phyloP scores from a whole-genome alignment of 306 rosid species.

The Cicer judaicum region DNA sequence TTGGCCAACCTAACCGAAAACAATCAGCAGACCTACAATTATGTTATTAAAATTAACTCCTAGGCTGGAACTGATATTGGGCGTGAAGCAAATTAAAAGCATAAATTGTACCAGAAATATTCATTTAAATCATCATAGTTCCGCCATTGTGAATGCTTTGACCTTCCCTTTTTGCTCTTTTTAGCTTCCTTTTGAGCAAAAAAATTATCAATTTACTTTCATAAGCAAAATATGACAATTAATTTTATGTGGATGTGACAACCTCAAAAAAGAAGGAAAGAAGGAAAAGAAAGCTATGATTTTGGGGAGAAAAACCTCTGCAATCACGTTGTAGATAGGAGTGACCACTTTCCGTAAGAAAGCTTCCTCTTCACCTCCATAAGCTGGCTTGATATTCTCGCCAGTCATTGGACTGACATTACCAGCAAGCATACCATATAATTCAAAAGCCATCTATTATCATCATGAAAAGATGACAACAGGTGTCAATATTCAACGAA shows the following conservation, averaged over 20 bases:
- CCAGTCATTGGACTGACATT: constrained; percentile 99
- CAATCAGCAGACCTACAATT: constrained; percentile 91
- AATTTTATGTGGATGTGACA: constrained; percentile 13
- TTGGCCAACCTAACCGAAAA: constrained; percentile 97
- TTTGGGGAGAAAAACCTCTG: constrained; percentile 59
- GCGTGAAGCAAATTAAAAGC: constrained; percentile 1
- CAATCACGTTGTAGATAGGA: constrained; percentile 89
- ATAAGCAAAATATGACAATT: constrained; percentile 35
- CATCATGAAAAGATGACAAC: constrained; percentile 40
- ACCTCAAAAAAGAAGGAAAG: constrained; percentile 4
- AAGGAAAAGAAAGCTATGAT: neutral
- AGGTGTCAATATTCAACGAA: constrained; percentile 27
- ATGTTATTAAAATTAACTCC: constrained; percentile 35
- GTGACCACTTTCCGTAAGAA: constrained; percentile 86
- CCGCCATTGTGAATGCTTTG: constrained; percentile 98
- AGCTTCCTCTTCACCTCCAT: constrained; percentile 96
- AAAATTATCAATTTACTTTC: constrained; percentile 37
- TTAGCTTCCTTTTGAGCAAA: constrained; percentile 73
- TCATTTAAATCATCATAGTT: constrained; percentile 95
- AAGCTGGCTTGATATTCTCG: constrained; percentile 96
- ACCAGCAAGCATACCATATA: constrained; percentile 99
- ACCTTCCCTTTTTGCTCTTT: constrained; percentile 78
- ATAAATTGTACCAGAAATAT: constrained; percentile 77
- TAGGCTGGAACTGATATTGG: constrained; percentile 26
- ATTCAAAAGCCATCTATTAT: constrained; percentile 93